These are phyloP conservation scores for Excoecaria agallocha DNA, from an alignment of 345 rosid genomes.

Conservation along the genomic window DNA sequence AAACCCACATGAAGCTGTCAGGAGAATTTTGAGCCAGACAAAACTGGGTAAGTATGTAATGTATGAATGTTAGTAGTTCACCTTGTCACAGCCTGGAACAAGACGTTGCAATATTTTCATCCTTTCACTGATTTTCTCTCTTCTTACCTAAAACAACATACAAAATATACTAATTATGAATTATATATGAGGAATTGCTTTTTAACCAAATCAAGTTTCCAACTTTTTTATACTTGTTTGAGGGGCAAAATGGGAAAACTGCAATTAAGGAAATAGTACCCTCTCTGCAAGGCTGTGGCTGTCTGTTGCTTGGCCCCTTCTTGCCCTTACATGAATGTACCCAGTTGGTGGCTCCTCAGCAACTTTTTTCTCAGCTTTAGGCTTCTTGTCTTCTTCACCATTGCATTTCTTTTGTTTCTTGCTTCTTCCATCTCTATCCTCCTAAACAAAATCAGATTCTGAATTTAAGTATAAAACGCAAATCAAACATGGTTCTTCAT, in stretches of 20 bases:
- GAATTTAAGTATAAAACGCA: too few relatives aligned
- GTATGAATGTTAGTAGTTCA: slow-evolving; percentile 10
- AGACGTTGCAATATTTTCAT: slow-evolving; percentile 58
- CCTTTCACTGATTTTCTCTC: slow-evolving; percentile 75
- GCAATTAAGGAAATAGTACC: slow-evolving; percentile 30
- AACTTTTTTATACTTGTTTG: not conserved
- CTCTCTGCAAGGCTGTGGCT: slow-evolving; percentile 81
- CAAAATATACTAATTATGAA: slow-evolving; percentile 4
- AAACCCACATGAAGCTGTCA: slow-evolving; percentile 39
- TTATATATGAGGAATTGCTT: not conserved
- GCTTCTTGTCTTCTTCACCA: slow-evolving; percentile 23
- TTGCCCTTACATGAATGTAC: slow-evolving; percentile 80
- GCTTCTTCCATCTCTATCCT: slow-evolving; percentile 39
- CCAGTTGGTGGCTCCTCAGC: slow-evolving; percentile 46
- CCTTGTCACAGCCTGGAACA: slow-evolving; percentile 89
- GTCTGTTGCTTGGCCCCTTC: slow-evolving; percentile 81
- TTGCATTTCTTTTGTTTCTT: slow-evolving; percentile 49
- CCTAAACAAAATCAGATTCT: slow-evolving; percentile 25
- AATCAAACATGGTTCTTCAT: too few relatives aligned
- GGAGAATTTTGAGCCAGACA: slow-evolving; percentile 16
- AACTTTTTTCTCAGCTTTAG: slow-evolving; percentile 30
- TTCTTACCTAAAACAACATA: slow-evolving; percentile 49
- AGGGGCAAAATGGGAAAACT: slow-evolving; percentile 15
- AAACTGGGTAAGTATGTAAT: not conserved
- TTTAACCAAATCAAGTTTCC: not conserved